A percentile compares a stretch with the other conserved stretches of the same genome.
phyloP scores from a whole-genome alignment of 345 rosid genomes.

The Lagerstroemia speciosa region DNA sequence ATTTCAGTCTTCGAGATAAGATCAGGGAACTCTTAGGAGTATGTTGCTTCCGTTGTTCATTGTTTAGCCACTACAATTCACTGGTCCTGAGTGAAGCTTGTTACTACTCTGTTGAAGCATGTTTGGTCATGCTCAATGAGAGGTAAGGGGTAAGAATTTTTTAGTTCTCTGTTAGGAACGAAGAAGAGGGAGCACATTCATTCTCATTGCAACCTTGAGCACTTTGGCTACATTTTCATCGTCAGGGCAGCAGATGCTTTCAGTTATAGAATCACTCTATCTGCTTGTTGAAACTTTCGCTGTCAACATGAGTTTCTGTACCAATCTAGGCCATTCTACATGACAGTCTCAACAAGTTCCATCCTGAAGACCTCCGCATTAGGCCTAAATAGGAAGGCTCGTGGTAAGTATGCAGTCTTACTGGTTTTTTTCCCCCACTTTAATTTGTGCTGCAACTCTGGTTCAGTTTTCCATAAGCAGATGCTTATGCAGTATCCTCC shows the following conservation, averaged over 20 bases:
- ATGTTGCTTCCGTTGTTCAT: background rate
- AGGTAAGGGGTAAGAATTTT: background rate
- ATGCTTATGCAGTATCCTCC: constrained; percentile 25
- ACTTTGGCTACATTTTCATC: background rate
- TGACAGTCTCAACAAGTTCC: constrained; percentile 53
- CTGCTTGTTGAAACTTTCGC: background rate
- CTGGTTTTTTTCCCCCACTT: background rate
- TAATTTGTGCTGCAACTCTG: background rate
- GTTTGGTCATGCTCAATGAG: background rate
- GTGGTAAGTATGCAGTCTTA: constrained; percentile 41
- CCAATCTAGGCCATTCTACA: constrained; percentile 62
- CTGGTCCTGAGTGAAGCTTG: background rate
- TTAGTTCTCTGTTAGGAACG: no score
- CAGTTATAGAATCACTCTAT: background rate
- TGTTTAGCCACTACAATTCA: background rate
- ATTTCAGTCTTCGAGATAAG: background rate
- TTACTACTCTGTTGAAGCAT: background rate
- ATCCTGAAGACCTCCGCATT: constrained; percentile 77
- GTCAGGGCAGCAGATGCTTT: background rate
- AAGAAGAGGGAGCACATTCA: no score
- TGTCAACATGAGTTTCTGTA: background rate
- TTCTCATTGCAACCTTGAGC: background rate
- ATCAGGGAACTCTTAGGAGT: background rate
- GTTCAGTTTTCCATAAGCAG: background rate
- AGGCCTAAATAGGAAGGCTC: constrained; percentile 83